A percentile compares a stretch with the other conserved stretches of the same genome.
Conservation (phyloP, 1,284 basidiomycete genomes). For the Ustilago cynodontis region DNA sequence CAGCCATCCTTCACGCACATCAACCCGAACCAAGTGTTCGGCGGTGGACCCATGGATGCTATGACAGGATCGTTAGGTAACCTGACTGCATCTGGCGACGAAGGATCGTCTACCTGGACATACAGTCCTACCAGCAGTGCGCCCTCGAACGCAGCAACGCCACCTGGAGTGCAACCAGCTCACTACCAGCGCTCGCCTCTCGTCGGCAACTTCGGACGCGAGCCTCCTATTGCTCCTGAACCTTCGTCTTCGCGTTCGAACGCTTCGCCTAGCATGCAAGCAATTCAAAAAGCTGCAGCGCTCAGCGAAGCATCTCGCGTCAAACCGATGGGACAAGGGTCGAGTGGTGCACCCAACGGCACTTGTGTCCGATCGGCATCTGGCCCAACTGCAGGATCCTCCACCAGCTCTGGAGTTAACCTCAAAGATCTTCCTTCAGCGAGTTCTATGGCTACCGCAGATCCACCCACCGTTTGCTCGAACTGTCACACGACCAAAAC, state of each 20-base stretch:
- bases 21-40: constrained; percentile 65
- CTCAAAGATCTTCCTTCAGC: constrained; percentile 48
- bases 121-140: constrained; percentile 60
- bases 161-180: constrained; percentile 36
- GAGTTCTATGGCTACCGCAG: constrained; percentile 55
- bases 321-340: constrained; percentile 23
- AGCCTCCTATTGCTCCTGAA: constrained; percentile 35
- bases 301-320: constrained; percentile 35
- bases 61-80: constrained; percentile 36
- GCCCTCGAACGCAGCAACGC: constrained; percentile 53
- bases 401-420: constrained; percentile 29
- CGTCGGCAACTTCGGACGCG: constrained; percentile 25
- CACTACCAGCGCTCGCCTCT: constrained; percentile 58
- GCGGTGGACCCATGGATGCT: constrained; percentile 27
- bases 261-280: constrained; percentile 41
- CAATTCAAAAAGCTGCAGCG: constrained; percentile 41
- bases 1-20: constrained; percentile 60
- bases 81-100: constrained; percentile 50
- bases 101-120: constrained; percentile 57
- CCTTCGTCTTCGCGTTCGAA: constrained; percentile 32
- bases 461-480: constrained; percentile 81
- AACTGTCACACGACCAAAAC: constrained; percentile 97
- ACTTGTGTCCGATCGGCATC: constrained; percentile 15
- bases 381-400: constrained; percentile 15
- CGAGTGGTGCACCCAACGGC: constrained; percentile 15